Evolutionary conservation across 768 basidiomycete genomes (phyloP), one percentile per base, ranked within the genome.

Genomic region (Panellus pusillus): DNA sequence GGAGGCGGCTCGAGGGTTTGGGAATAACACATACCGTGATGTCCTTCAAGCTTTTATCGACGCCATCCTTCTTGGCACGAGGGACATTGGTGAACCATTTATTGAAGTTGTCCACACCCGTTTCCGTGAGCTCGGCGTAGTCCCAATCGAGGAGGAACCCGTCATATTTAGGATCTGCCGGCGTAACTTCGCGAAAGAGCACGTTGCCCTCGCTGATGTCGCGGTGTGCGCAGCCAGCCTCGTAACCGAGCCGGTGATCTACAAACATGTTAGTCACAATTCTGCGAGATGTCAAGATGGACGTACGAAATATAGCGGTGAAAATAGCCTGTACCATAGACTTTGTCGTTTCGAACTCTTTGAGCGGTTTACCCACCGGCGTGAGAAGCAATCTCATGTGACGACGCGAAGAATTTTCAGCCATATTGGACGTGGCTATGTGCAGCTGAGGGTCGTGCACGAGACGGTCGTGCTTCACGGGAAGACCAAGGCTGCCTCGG

Each of bases 201-300:
- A 52, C 29, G 36, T 52, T 52, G 20, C 44, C n/a, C n/a, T n/a
- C n/a, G n/a, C n/a, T n/a, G n/a, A n/a, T n/a, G n/a, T n/a, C n/a
- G n/a, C n/a, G n/a, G 29, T 52, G 51, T 13, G 45, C 8, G 31
- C 44, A 31, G 28, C 51, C 51, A 31, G 51, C 51, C 8, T 44
- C 15, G 28, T 20, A 52, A 4, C 43, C 43, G 31, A 45, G 29
- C 20, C 38, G 4, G 35, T 37, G 51, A 28, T 45, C 51, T 52
- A 31, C 6, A 35, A 29, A 5, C 8, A 32, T 19, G 24, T 44
- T 5, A 35, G 20, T 27, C 5, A 45, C 15, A 13, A 29, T 15
- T 32, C 11, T 17, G 9, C 14, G 29, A 32, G 28, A 14, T n/a
- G n/a, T n/a, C 28, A 50, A 42, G 31, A 13, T 39, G 14, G 44